Evolutionary conservation across 129 eudicot species (phyloP), one percentile per base, ranked within the genome.

Genomic region (Flaveria trinervia): DNA sequence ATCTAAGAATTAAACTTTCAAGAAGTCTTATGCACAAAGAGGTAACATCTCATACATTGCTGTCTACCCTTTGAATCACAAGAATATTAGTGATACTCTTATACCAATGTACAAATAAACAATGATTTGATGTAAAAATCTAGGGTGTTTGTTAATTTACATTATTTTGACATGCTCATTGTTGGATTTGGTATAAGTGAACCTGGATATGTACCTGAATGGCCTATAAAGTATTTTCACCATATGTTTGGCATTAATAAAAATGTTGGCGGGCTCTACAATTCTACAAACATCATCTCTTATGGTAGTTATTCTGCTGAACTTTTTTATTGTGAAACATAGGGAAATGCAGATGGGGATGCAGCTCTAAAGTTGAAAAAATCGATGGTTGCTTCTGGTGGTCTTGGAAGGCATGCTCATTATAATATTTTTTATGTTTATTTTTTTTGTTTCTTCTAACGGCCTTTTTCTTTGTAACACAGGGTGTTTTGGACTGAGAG

Each of bases 401-500:
- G 68, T 71, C 77, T 88, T 64, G 87, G 83, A 61, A 82, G 79
- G 97, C 80, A 91, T 69, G 89, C 1, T 28, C 28, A 14, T 64
- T 28, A 64, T 43, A 25, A 51, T 49, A 57, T 41, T 2, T 36
- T 70, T 14, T 45, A 51, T 46, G 56, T 26, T 65, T 50, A 23
- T 26, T 28, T 81, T 17, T n/a, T 41, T 68, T 30, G 45, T 18
- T 3, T 12, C 39, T 44, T n/a, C 45, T 74, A 25, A 77, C 22
- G 41, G 46, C 17, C n/a, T 68, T 33, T 36, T 45, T 48, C 15
- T 45, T 46, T 72, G 69, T 61, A 33, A 49, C 75, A 61, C 86
- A 92, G 97, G 78, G 83, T 92, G 77, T 87, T 89, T 30, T 91
- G 94, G 99, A 95, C 99, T 41, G 82, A 74, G 57, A 95, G 92